These are phyloP conservation scores for Termitomyces sp. DNA, from an alignment of 768 basidiomycete genomes.

Conservation along the genomic window DNA sequence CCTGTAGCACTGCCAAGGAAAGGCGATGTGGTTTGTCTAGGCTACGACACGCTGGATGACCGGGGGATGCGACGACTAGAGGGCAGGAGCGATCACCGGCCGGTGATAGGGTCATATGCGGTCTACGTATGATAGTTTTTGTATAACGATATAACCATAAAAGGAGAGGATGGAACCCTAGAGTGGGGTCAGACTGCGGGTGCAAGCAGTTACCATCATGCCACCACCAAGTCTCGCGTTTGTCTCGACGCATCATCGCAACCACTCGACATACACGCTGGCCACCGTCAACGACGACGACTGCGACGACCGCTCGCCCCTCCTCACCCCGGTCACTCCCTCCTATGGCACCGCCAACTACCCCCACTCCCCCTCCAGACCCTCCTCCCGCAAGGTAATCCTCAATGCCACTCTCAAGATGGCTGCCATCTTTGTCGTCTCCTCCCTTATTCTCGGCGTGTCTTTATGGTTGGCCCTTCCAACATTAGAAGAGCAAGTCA, in stretches of 20 bases:
- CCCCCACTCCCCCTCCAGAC: slow-evolving; percentile 32
- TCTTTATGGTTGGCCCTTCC: slow-evolving; percentile 82
- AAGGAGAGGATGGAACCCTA: slow-evolving; percentile 12
- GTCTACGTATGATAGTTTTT: slow-evolving; percentile 36
- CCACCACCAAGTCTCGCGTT: slow-evolving; percentile 16
- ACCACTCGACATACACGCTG: slow-evolving; percentile 55
- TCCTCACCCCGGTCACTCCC: slow-evolving; percentile 39
- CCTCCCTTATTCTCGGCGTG: slow-evolving; percentile 67
- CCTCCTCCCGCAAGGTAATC: slow-evolving; percentile 56
- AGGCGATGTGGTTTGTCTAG: slow-evolving; percentile 72
- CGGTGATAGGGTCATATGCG: slow-evolving; percentile 78
- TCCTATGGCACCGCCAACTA: slow-evolving; percentile 50
- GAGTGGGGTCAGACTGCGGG: slow-evolving; percentile 10
- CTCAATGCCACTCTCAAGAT: slow-evolving; percentile 84
- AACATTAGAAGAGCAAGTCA: slow-evolving; percentile 67
- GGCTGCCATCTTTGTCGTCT: slow-evolving; percentile 68
- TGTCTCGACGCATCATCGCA: slow-evolving; percentile 19
- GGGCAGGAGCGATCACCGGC: slow-evolving; percentile 80
- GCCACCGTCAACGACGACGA: slow-evolving; percentile 44
- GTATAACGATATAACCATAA: neutral
- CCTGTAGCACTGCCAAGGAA: slow-evolving; percentile 31
- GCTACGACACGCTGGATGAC: slow-evolving; percentile 74
- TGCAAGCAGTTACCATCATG: slow-evolving; percentile 20
- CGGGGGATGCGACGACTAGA: slow-evolving; percentile 69
- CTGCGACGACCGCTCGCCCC: slow-evolving; percentile 34